Evolutionary conservation across 257 asterid genomes (phyloP), one percentile per base, ranked within the genome.

Genomic region (Striga asiatica): DNA sequence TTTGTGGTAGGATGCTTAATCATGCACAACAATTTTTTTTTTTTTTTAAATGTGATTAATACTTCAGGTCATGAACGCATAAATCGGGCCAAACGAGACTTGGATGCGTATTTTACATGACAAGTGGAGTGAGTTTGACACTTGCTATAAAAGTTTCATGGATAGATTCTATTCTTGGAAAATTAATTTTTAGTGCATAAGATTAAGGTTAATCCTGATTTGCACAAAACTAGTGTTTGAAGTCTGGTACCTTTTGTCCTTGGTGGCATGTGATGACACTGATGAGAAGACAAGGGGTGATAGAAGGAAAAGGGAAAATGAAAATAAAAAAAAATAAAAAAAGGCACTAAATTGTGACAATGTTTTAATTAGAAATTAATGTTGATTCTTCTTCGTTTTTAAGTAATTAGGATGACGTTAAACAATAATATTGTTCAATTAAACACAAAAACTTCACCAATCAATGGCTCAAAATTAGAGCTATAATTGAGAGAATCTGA

Each of bases 51-150:
- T n/a, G n/a, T n/a, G n/a, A n/a, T n/a, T n/a, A n/a, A n/a, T n/a
- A n/a, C n/a, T n/a, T n/a, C n/a, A n/a, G n/a, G n/a, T n/a, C n/a
- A n/a, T n/a, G n/a, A n/a, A n/a, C n/a, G n/a, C n/a, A n/a, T n/a
- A n/a, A n/a, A n/a, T n/a, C n/a, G n/a, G n/a, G n/a, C n/a, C n/a
- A n/a, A n/a, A n/a, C n/a, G n/a, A n/a, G n/a, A n/a, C n/a, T n/a
- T n/a, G n/a, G n/a, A n/a, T n/a, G n/a, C n/a, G n/a, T 46, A 42
- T 20, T 53, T 11, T 39, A 39, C 39, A 60, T n/a, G n/a, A n/a
- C 64, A 60, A 50, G 47, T 43, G 56, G 56, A 34, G 5, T 46
- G 63, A 62, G 46, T 56, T 50, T 64, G 74, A 70, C 76, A 49
- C 21, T 63, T 64, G 34, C 46, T 37, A 12, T 13, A 46, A 74